Base-by-base conservation (phyloP, 2,329 filamentous ascomycete species). In the Penicillium sp. region DNA sequence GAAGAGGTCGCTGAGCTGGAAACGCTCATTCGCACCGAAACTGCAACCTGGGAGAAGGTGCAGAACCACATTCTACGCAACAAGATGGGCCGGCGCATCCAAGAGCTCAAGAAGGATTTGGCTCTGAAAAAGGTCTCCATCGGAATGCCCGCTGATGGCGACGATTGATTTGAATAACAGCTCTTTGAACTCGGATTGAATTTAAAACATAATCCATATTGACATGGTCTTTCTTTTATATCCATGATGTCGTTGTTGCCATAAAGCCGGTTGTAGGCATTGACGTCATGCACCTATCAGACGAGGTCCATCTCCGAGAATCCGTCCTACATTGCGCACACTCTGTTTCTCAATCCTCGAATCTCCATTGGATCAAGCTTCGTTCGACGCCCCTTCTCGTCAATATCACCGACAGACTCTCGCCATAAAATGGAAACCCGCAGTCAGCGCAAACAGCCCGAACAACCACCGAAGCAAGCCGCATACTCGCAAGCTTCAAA, bases 1-100 rank as follows among this genome's bases (percentile, higher is more conserved):
- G 70, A 73, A 45, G 63, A 70, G 40, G 68, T 73, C 41, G 60
- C 57, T 1, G 69, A 72, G 36, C 48, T 72, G 14, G 67, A 72
- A 35, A 58, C 59, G 3, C 50, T 66, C 20, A 65, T 70, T 27
- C 57, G 58, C 8, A 52, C 60, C 2, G 65, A 70, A 40, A 70
- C 64, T 0, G 53, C 54, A 19, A 60, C 62, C 29, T 70, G 65
- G 61, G 65, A 71, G 50, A 57, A 56, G 27, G 62, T 67, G 44
- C 50, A 55, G 36, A 71, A 71, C 34, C 50, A 56, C 4, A 70
- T 70, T 44, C 41, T 70, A 36, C 66, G 65, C 44, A 56, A 55
- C 37, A 73, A 73, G 54, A 63, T 72, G 48, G 64, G 65, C 18
- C 64, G 64, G 43, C 66, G 70, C 10, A 68, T 70, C 25, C 67